Conservation (phyloP, 805 yeast genomes). For the Nakazawaea holstii region DNA sequence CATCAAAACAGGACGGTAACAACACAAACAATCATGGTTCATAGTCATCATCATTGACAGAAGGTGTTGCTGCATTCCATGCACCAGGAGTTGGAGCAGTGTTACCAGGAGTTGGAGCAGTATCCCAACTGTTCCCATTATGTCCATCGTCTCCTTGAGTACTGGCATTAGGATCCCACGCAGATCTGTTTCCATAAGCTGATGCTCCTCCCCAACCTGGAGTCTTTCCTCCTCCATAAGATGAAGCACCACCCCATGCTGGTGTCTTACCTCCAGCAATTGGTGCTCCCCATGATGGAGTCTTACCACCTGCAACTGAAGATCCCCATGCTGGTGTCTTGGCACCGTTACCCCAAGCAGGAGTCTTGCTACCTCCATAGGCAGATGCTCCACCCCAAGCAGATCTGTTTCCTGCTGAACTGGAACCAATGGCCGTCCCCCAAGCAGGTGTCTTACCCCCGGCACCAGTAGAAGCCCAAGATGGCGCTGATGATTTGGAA, state of each 20-base stretch:
- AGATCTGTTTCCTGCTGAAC: slow-evolving; percentile 38
- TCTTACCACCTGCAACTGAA: slow-evolving; percentile 31
- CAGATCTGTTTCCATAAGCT: slow-evolving; percentile 35
- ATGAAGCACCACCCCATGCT: slow-evolving; percentile 39
- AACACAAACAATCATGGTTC: slow-evolving; percentile 4
- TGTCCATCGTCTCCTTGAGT: slow-evolving; percentile 22
- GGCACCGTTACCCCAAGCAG: slow-evolving; percentile 37
- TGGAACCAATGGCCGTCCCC: slow-evolving; percentile 28
- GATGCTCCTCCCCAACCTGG: slow-evolving; percentile 36
- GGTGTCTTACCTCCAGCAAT: slow-evolving; percentile 41
- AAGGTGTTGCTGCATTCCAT: slow-evolving; percentile 44
- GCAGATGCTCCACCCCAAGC: slow-evolving; percentile 42
- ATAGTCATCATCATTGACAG: slow-evolving; percentile 16
- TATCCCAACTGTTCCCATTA: slow-evolving; percentile 32
- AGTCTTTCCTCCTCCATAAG: slow-evolving; percentile 47
- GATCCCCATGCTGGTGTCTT: slow-evolving; percentile 38
- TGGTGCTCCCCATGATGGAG: slow-evolving; percentile 46
- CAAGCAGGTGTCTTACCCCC: slow-evolving; percentile 54
- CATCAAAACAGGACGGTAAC: not conserved
- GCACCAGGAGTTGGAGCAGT: slow-evolving; percentile 33
- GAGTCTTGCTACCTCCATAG: slow-evolving; percentile 46
- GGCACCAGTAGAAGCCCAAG: slow-evolving; percentile 27
- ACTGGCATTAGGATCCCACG: slow-evolving; percentile 30
- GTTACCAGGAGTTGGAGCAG: slow-evolving; percentile 33
- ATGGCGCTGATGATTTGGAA: slow-evolving; percentile 29